Base-by-base conservation (phyloP, 129 eudicot genomes). In the Solidago caesia region DNA sequence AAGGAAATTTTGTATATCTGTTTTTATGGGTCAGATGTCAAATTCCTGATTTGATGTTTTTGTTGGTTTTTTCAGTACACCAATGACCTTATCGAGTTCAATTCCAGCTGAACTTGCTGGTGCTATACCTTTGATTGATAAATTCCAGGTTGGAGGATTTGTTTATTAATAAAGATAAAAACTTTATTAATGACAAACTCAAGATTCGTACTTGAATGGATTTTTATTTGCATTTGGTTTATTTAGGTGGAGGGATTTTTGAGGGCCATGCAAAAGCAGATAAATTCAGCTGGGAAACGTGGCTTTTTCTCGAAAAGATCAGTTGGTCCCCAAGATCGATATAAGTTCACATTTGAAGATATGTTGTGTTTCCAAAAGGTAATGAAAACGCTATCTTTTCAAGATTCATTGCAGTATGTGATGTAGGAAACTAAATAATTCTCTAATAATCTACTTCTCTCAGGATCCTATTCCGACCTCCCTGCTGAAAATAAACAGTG, bases 381-480 rank as follows among this genome's bases (percentile, higher is more conserved):
- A 81, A 79, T 76, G 78, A 80, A 70, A 49, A 27, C 3, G 13
- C 14, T 68, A 7, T 63, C 57, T 45, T 47, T 44, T 51, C 33
- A 45, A 71, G 14, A 46, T 62, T 73, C 11, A 26, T n/a, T 42
- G 26, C 44, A 44, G 66, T 41, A 65, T 48, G 63, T 51, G 12
- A 45, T 83, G 44, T 58, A 43, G 52, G 51, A 75, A 44, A 10
- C 27, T 46, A 44, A 60, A 21, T 11, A 16, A 9, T 33, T 75
- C 57, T 68, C 70, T 57, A 11, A 64, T 43, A 27, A 61, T 45
- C 64, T 48, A 67, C 71, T 68, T 51, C 63, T 83, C 78, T 62
- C 87, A 95, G 97, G 99, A 95, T 67, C 96, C 97, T 45, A 95
- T 95, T 27, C 99, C 99, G 9, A 95, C 97, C 41, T 95, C 99